Evolutionary conservation across 208 protist species (phyloP), one percentile per base, ranked within the genome.

Genomic region (Wallacemonas sp.): DNA sequence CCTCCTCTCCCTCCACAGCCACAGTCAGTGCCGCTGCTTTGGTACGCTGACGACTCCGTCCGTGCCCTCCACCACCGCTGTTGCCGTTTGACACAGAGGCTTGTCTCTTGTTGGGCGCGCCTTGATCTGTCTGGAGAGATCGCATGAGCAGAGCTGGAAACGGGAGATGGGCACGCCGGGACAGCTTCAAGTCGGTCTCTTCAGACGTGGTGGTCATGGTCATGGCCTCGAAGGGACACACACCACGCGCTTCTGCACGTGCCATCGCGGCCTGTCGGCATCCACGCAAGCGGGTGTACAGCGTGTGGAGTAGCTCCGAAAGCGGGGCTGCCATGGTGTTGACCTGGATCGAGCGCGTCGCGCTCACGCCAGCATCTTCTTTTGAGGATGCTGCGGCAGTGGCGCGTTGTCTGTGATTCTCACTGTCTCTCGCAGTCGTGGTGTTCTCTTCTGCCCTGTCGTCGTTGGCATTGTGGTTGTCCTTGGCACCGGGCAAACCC

Each of bases 241-340:
- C 24, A n/a, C 51, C 51, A 22, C 31, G 51, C 12, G 26, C 12
- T 31, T 24, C 15, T 11, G n/a, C 41, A 8, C 12, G 3, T 15
- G 8, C 30, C n/a, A 58, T 38, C 5, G 51, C 51, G 30, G 51
- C 24, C 28, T 17, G 30, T n/a, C 51, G 51, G 22, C 51, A 58
- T 4, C 4, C 51, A 24, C 51, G 51, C 15, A 58, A 31, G 14
- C 30, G 12, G 3, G 28, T 38, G 51, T 58, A 58, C n/a, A 58
- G 51, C 51, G 15, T 58, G n/a, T 58, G 51, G 4, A 58, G 51
- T 4, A 58, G 51, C 8, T 58, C 51, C 3, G 51, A 26, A 5
- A 58, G 28, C 15, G 51, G 51, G 30, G 51, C 51, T 0, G 51
- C 51, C 51, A 58, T 58, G 3, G 51, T 58, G 51, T 58, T 58